Evolutionary conservation across 129 eudicot genomes (phyloP), one percentile per base, ranked within the genome.

Genomic region (Chrysanthemum makinoi): DNA sequence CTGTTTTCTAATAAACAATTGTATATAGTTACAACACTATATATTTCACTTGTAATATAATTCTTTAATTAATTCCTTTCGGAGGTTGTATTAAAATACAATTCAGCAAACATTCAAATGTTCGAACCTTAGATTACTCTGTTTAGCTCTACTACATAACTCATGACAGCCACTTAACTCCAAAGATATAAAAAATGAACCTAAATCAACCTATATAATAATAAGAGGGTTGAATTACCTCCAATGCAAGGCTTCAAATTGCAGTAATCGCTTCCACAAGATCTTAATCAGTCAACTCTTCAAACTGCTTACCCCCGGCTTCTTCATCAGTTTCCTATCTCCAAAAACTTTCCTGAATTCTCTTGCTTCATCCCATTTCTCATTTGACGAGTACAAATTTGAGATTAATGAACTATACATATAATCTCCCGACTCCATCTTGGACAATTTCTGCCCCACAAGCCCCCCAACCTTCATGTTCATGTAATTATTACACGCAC

Each of bases 391-490:
- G 70, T 79, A 83, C 48, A 83, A 72, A 52, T 79, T 75, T 24
- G 82, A 83, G 53, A 83, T 39, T 67, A 83, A 53, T 11, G 80
- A 71, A 35, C 72, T 53, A 64, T 83, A 79, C 60, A 69, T 74
- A 48, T 75, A 55, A 60, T 69, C 59, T 65, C 56, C 57, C 7
- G 83, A 75, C 65, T 67, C 67, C 59, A 72, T 16, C 16, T 79
- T 24, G 0, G 57, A 56, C 59, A 83, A 52, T 49, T 65, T 67
- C 47, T 43, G 13, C 19, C 77, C 76, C 11, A 76, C 77, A 49
- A 70, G 12, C 62, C 70, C 77, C 61, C 86, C 86, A 51, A 83
- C 53, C 64, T 83, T 78, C 68, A 75, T 79, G 53, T 83, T 75
- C 76, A 58, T 79, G 66, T 69, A 65, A 47, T 18, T 62, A 66